Evolutionary conservation across 345 rosid species (phyloP), one percentile per base, ranked within the genome.

Genomic region (Eucalyptus marginata): DNA sequence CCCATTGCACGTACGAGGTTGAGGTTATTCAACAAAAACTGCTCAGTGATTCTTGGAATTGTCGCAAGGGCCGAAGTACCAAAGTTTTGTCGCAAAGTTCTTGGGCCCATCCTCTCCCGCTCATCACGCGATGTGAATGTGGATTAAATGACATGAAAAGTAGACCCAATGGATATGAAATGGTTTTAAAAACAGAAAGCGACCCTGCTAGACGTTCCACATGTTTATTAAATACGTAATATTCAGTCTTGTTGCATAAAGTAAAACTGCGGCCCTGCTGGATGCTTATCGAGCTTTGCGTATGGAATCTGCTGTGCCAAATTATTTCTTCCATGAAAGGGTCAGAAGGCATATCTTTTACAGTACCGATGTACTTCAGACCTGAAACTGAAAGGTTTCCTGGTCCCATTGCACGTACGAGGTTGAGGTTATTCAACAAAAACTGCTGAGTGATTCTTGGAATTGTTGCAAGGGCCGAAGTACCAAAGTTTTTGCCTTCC

Each of bases 51-150:
- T 27, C 31, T 62, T 62, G 68, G 31, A 12, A 27, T 62, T 27
- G 31, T 27, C 2, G 68, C 15, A 62, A 62, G 68, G 68, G 8
- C 68, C 68, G 16, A 62, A 27, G 68, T 62, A 62, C 68, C 68
- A 27, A 59, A 27, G n/a, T 58, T 27, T 27, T 29, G n/a, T n/a
- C n/a, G 96, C 94, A 96, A 94, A 92, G 96, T 93, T 95, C 96
- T 97, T 0, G 97, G 97, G 66, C 54, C 89, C 95, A 99, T 90
- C 95, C 62, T 93, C 99, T 36, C 99, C 98, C 2, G 96, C 99
- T 11, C 91, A 96, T 96, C 84, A 97, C 99, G 89, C 96, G 93
- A 89, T 22, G 76, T 18, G 31, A 8, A 16, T 43, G 47, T 11
- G 59, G 8, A 84, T 13, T 4, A 13, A 47, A 2, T 52, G 16